Evolutionary conservation across 2,329 filamentous ascomycete species (phyloP).

Genomic region (Trichoderma atroviride): DNA sequence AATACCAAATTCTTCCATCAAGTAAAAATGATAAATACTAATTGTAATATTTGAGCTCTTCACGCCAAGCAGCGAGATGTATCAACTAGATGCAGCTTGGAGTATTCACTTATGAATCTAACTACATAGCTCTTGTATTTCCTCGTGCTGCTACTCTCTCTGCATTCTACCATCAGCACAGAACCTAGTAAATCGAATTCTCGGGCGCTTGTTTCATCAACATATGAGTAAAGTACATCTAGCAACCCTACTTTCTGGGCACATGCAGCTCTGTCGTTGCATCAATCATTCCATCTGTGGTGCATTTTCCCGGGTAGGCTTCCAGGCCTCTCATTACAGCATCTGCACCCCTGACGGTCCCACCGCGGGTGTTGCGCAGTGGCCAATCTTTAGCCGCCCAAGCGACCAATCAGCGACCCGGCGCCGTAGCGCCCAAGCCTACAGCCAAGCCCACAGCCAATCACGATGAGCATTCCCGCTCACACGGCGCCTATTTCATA

Average conservation of each 20-base stretch:
- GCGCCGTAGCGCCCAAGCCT: slow-evolving; percentile 35
- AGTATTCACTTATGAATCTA: neutral
- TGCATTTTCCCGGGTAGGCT: slow-evolving; percentile 8
- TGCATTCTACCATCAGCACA: neutral
- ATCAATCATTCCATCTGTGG: neutral
- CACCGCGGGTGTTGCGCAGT: slow-evolving; percentile 22
- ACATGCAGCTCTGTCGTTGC: neutral
- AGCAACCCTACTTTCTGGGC: neutral
- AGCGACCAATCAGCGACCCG: slow-evolving; percentile 36
- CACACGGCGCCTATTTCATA: slow-evolving; percentile 44
- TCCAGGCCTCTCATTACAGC: neutral
- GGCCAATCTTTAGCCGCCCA: slow-evolving; percentile 25
- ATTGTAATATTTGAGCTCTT: neutral
- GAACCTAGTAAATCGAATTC: neutral
- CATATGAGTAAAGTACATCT: neutral
- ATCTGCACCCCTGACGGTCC: slow-evolving; percentile 2
- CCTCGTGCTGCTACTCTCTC: neutral
- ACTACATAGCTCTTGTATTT: neutral
- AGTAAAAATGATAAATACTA: too few species aligned
- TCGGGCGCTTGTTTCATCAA: neutral
- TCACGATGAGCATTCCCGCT: slow-evolving; percentile 28
- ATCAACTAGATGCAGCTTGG: neutral
- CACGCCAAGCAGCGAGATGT: too few species aligned
- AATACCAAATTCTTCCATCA: neutral
- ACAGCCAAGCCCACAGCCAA: slow-evolving; percentile 32